Conservation (phyloP, 2,329 filamentous ascomycete species). For the Paracamarosporium sp. region DNA sequence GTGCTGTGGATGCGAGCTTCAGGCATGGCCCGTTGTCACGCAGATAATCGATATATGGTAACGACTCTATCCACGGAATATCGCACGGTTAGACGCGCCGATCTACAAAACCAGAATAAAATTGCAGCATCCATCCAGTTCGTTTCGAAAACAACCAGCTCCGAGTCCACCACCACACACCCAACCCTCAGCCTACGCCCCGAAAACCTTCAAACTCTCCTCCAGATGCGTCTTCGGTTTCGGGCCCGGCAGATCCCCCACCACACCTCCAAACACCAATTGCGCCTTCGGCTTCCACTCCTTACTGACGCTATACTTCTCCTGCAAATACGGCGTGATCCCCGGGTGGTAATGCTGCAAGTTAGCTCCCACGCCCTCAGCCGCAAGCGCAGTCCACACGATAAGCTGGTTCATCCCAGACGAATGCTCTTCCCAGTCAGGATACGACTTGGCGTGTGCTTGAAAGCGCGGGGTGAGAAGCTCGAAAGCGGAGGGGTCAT, state of each 20-base stretch:
- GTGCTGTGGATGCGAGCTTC: slow-evolving; percentile 9
- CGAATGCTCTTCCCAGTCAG: slow-evolving; percentile 31
- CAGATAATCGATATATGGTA: slow-evolving; percentile 21
- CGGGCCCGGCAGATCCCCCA: slow-evolving; percentile 31
- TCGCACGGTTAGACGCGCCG: too few species aligned
- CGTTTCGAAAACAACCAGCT: too few species aligned
- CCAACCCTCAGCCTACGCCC: slow-evolving; percentile 2
- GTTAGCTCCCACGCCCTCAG: slow-evolving; percentile 33
- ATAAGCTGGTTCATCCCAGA: slow-evolving; percentile 32
- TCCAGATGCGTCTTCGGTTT: slow-evolving; percentile 37
- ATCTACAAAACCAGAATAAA: too few species aligned
- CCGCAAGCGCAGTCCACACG: slow-evolving; percentile 35
- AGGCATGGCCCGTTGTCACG: slow-evolving; percentile 14
- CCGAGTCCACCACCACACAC: neutral
- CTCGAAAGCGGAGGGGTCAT: slow-evolving; percentile 21
- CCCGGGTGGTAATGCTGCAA: slow-evolving; percentile 35
- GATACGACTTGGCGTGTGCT: slow-evolving; percentile 21
- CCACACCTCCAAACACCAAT: slow-evolving; percentile 40
- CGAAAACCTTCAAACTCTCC: slow-evolving; percentile 34
- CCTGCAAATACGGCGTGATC: slow-evolving; percentile 28
- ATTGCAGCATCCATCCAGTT: too few species aligned
- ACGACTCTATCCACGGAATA: neutral
- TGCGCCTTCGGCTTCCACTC: slow-evolving; percentile 30
- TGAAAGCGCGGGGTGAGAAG: slow-evolving; percentile 22
- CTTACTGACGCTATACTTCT: slow-evolving; percentile 31